A percentile compares a stretch with the other conserved stretches of the same genome.
phyloP scores from a whole-genome alignment of 2,329 filamentous ascomycete species.

The Lecanicillium sp. region DNA sequence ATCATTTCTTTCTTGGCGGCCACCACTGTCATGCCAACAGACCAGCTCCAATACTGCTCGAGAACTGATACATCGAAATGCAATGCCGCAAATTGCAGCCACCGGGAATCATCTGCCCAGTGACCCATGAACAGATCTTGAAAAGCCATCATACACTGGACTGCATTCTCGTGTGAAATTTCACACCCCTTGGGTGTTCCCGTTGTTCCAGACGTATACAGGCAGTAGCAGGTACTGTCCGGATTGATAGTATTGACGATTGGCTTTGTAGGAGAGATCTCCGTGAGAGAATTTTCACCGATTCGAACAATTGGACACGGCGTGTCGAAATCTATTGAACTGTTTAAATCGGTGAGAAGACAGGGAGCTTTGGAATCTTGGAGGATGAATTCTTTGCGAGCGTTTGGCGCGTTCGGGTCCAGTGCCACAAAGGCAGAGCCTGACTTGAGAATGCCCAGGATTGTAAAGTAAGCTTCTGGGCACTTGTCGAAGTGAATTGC shows the following conservation, averaged over 20 bases:
- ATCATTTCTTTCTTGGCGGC: constrained; percentile 77
- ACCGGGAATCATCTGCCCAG: constrained; percentile 67
- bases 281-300: constrained; percentile 21
- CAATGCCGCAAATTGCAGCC: constrained; percentile 88
- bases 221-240: constrained; percentile 64
- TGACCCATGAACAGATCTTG: constrained; percentile 66
- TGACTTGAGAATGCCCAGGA: constrained; percentile 73
- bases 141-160: constrained; percentile 86
- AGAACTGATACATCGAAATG: constrained; percentile 92
- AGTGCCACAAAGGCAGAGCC: constrained; percentile 76
- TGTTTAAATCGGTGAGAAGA: constrained; percentile 45
- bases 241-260: constrained; percentile 16
- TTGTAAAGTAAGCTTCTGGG: constrained; percentile 73
- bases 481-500: constrained; percentile 80
- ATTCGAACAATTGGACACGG: constrained; percentile 24
- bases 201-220: constrained; percentile 84
- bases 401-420: constrained; percentile 62
- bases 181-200: constrained; percentile 83
- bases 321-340: constrained; percentile 23
- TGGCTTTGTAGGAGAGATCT: constrained; percentile 10
- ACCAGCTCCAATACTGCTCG: constrained; percentile 95
- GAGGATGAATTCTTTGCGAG: constrained; percentile 71
- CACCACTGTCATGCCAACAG: constrained; percentile 76
- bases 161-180: constrained; percentile 79
- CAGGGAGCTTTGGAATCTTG: constrained; percentile 60